A percentile compares a stretch with the other conserved stretches of the same genome.
Evolutionary conservation across 768 basidiomycete genomes (phyloP).

Genomic region (Cantharellus anzutake): DNA sequence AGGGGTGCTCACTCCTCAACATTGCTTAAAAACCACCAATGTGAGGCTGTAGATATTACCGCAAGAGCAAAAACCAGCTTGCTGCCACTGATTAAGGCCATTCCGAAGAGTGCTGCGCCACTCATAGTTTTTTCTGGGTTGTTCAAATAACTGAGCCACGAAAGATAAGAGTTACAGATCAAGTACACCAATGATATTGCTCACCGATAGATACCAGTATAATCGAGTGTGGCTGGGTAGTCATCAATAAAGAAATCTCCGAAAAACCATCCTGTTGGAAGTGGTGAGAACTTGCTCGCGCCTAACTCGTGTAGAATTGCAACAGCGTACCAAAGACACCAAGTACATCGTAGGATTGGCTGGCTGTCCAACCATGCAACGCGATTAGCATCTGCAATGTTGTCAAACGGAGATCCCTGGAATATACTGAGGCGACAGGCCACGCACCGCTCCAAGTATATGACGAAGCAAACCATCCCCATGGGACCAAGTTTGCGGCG

Average conservation of each 20-base stretch:
- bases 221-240: slow-evolving; percentile 75
- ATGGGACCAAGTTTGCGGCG: slow-evolving; percentile 70
- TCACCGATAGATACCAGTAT: slow-evolving; percentile 92
- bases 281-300: not conserved
- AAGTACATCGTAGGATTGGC: slow-evolving; percentile 80
- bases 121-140: slow-evolving; percentile 88
- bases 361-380: slow-evolving; percentile 80
- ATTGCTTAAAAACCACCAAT: slow-evolving; percentile 88
- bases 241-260: slow-evolving; percentile 95
- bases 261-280: slow-evolving; percentile 77
- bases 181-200: slow-evolving; percentile 6
- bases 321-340: slow-evolving; percentile 62
- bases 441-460: slow-evolving; percentile 64
- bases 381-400: slow-evolving; percentile 49
- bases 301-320: no score
- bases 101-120: slow-evolving; percentile 86
- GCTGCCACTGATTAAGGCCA: slow-evolving; percentile 79
- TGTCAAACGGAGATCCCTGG: not conserved
- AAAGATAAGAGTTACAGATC: not conserved
- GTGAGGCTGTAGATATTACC: slow-evolving; percentile 64
- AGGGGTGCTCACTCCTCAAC: slow-evolving; percentile 65
- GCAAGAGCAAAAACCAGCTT: slow-evolving; percentile 80
- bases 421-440: not conserved
- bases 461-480: slow-evolving; percentile 77
- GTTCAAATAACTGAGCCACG: slow-evolving; percentile 50